These are phyloP conservation scores for Phytophthora crassamura DNA, from an alignment of 352 stramenopile genomes.

Conservation along the genomic window DNA sequence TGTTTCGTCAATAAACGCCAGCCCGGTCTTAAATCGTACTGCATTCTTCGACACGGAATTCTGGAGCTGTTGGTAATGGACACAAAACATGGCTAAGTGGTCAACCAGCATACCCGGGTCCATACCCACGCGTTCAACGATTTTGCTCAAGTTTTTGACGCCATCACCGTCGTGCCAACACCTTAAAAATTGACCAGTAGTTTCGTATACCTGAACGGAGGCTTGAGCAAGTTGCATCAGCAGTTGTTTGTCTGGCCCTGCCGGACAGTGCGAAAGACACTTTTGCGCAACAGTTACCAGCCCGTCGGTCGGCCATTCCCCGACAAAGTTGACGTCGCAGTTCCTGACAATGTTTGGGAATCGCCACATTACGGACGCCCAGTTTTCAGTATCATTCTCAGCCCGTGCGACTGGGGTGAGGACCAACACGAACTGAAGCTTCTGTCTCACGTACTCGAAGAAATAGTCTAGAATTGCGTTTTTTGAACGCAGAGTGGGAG, in stretches of 20 bases:
- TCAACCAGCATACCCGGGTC: conserved; percentile 64
- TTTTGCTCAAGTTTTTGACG: not conserved
- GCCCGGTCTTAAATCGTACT: conserved; percentile 39
- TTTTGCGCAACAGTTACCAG: conserved; percentile 58
- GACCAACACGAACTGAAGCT: conserved; percentile 66
- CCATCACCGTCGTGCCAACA: not conserved
- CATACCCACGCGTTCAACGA: conserved; percentile 14
- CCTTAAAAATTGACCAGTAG: conserved; percentile 30
- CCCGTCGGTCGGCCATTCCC: conserved; percentile 51
- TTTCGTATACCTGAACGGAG: conserved; percentile 49
- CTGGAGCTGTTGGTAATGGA: conserved; percentile 40
- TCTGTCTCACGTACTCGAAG: conserved; percentile 42
- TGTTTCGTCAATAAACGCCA: conserved; percentile 63
- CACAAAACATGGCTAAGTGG: conserved; percentile 55
- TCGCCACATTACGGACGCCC: conserved; percentile 41
- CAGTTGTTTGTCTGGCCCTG: conserved; percentile 30
- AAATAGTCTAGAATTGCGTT: conserved; percentile 57
- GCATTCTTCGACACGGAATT: conserved; percentile 37
- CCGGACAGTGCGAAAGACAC: conserved; percentile 26
- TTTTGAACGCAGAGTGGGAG: conserved; percentile 47
- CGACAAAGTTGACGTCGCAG: conserved; percentile 49
- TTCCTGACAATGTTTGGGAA: conserved; percentile 53
- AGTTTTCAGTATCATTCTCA: not conserved
- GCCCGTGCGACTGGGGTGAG: conserved; percentile 25
- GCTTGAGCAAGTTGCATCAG: conserved; percentile 45